Base-by-base conservation (phyloP, 257 asterid genomes). In the Orobanche coerulescens region DNA sequence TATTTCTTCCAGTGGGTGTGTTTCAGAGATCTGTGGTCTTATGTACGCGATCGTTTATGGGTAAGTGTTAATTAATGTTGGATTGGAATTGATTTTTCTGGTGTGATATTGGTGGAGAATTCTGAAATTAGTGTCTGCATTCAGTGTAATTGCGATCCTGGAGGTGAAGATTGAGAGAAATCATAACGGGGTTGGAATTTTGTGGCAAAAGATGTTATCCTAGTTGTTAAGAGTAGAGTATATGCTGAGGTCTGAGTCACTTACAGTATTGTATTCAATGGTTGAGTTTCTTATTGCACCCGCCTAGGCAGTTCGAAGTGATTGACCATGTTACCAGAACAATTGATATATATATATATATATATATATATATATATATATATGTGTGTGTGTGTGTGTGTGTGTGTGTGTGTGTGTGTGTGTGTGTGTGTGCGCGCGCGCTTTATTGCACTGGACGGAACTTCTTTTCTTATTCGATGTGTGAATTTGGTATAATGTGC, bases 21-120 rank as follows among this genome's bases (percentile, higher is more conserved):
- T 28, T 44, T 46, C 48, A 33, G 53, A 40, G 75, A 69, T 64
- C 70, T 54, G 62, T 36, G 51, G 31, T 68, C 52, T 54, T 65
- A n/a, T 6, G 22, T 28, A 12, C 7, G 59, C 63, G 64, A 56
- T 67, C 63, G 50, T 59, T 1, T 52, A 9, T 59, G 68, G 9
- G 42, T 22, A 2, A 54, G 39, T 54, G 56, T 8, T 43, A 9
- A 54, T 42, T 30, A 18, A 15, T 58, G 20, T 49, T 66, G 7
- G 54, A 16, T 37, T 62, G 42, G 40, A 48, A 33, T 55, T 36
- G 66, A 54, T 24, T 16, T 26, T 30, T 23, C 19, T 15, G 52
- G 15, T 49, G 31, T 53, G 34, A 23, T 5, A 58, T 62, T 40
- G 54, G 18, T 26, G 44, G 60, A 16, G 31, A 39, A 13, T 25